phyloP scores from a whole-genome alignment of 192 early-diverging fungal genomes.

The Podila minutissima region DNA sequence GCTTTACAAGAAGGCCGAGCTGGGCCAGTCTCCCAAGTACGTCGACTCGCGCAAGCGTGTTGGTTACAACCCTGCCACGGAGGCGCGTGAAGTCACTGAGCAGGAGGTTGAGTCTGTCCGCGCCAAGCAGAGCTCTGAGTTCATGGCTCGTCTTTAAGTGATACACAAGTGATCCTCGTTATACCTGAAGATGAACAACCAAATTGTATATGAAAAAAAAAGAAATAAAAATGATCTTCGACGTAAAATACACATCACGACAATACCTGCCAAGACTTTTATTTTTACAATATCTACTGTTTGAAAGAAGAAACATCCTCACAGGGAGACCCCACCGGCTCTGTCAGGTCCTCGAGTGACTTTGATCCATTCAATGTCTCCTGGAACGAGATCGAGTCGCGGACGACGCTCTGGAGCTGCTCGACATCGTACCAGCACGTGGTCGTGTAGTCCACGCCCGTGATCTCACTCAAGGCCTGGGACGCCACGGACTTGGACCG shows the following conservation, averaged over 20 bases:
- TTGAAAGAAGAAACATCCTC: no score
- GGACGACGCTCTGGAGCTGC: constrained; percentile 44
- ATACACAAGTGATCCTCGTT: background rate
- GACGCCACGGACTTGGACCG: constrained; percentile 49
- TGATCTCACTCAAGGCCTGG: constrained; percentile 36
- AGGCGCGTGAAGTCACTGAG: constrained; percentile 66
- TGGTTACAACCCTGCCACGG: constrained; percentile 69
- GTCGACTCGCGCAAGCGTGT: constrained; percentile 50
- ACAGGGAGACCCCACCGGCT: background rate
- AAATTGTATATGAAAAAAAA: no score
- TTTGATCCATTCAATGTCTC: constrained; percentile 27
- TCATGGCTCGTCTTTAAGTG: constrained; percentile 50
- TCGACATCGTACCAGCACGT: constrained; percentile 51
- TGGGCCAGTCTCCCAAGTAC: constrained; percentile 32
- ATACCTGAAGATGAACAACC: no score
- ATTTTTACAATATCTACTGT: no score
- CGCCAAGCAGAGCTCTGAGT: constrained; percentile 53
- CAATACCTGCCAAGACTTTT: no score
- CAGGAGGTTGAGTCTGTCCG: constrained; percentile 65
- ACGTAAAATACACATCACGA: no score
- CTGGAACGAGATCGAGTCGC: constrained; percentile 46
- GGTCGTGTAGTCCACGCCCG: constrained; percentile 51
- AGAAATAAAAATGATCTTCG: no score
- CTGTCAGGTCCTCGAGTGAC: constrained; percentile 42
- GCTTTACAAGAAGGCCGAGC: constrained; percentile 66